Base-by-base conservation (phyloP, 805 yeast genomes). In the Helenozyma rhizophorensis region DNA sequence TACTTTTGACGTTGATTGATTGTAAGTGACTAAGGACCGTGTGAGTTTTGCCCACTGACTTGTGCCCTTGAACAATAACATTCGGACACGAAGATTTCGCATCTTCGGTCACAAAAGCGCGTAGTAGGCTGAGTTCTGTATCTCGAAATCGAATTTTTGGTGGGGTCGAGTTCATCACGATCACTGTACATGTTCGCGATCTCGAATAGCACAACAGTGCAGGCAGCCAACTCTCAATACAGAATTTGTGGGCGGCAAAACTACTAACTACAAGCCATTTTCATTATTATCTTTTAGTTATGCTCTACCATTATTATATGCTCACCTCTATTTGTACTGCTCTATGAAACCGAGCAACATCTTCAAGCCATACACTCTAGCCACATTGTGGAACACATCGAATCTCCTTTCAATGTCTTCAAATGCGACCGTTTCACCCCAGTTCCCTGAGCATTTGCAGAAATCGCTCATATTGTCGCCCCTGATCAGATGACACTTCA, bases 391-490 rank as follows among this genome's bases (percentile, higher is more conserved):
- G 53, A 72, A 85, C 0, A 77, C 68, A 6, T 51, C 54, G 3
- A 80, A 48, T 32, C 67, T 65, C 31, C 61, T 60, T 12, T 64
- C 56, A 6, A 87, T 50, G 0, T 67, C 72, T 4, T 51, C 58
- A 30, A 63, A 61, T 4, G 65, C 51, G 14, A 78, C 54, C 0
- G 84, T 76, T 29, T 76, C 80, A 4, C 57, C 64, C 96, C 95
- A 88, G 11, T 60, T 54, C 7, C 99, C 99, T 0, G 98, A 90
- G 54, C 98, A 93, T 14, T 74, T 60, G 58, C 98, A 94, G 54
- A 78, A 78, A 19, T 67, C 67, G 21, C 87, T 72, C 73, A 93
- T 68, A 41, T 81, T 80, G 45, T 76, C 80, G 22, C 74, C 77
- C 47, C 77, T 76, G 36, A 86, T 65, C 36, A 66, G 74, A 16